Percentiles rank a stretch among this genome's conserved stretches.
Evolutionary conservation across 768 basidiomycete species (phyloP).

Genomic region (Tylopilus vinaceipallidus): DNA sequence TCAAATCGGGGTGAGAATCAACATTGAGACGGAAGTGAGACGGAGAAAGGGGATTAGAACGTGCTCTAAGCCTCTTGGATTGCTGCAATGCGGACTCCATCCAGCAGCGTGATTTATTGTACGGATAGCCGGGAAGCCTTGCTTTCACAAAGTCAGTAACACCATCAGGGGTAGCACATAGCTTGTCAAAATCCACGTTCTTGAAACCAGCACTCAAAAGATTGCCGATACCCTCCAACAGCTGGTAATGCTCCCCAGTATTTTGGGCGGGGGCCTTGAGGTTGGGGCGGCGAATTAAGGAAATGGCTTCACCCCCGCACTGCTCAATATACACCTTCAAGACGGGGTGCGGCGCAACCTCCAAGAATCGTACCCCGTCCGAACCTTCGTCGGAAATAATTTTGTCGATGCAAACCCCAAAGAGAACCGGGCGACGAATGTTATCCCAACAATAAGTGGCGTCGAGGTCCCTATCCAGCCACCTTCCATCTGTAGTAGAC

Average conservation of each 20-base stretch:
- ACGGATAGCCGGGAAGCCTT: constrained; percentile 31
- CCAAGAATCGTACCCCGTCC: constrained; percentile 30
- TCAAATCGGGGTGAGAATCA: constrained; percentile 35
- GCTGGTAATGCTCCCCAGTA: constrained; percentile 33
- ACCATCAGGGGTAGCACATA: constrained; percentile 24
- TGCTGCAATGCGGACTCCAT: constrained; percentile 23
- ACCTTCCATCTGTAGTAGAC: constrained; percentile 35
- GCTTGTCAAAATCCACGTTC: constrained; percentile 27
- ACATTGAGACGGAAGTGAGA: constrained; percentile 35
- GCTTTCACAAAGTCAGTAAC: constrained; percentile 21
- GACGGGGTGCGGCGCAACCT: constrained; percentile 36
- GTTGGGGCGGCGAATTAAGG: constrained; percentile 33
- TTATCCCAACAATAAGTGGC: constrained; percentile 36
- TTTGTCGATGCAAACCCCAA: constrained; percentile 34
- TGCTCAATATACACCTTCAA: constrained; percentile 35
- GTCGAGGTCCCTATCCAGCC: constrained; percentile 30
- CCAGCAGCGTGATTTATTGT: constrained; percentile 29
- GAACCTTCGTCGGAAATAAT: constrained; percentile 29
- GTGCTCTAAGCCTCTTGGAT: constrained; percentile 27
- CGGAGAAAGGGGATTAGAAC: constrained; percentile 37
- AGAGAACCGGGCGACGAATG: constrained; percentile 34
- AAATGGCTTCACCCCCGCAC: constrained; percentile 31
- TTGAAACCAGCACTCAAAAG: constrained; percentile 31
- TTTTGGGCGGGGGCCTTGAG: constrained; percentile 30
- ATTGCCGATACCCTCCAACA: constrained; percentile 33